Conservation (phyloP, 2,329 filamentous ascomycete species). For the Ceratocystis colombiana region DNA sequence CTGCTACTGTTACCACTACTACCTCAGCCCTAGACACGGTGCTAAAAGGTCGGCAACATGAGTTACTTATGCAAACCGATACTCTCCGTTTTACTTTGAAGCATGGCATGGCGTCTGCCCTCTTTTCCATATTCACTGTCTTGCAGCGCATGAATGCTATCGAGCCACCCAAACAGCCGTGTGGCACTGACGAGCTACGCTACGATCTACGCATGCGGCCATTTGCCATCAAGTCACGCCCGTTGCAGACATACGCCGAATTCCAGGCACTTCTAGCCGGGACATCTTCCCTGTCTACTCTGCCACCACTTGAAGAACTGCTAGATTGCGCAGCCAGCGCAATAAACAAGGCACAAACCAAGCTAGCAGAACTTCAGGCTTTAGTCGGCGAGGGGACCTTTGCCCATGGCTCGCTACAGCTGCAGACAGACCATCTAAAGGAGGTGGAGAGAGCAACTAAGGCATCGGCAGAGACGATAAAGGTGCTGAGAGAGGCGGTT, state of each 20-base stretch:
- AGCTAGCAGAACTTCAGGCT: not conserved
- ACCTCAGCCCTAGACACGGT: not conserved
- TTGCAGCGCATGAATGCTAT: conserved; percentile 51
- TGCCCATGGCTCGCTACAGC: conserved; percentile 15
- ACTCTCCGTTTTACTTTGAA: conserved; percentile 27
- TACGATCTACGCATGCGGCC: conserved; percentile 84
- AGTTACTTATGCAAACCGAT: conserved; percentile 21
- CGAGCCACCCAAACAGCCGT: conserved; percentile 46
- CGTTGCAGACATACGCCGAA: conserved; percentile 42
- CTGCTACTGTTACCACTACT: not conserved
- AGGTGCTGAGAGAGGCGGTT: conserved; percentile 41
- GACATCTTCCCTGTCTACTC: not conserved
- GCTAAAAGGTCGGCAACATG: conserved; percentile 5
- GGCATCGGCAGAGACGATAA: conserved; percentile 19
- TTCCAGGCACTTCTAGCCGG: conserved; percentile 37
- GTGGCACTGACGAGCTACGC: conserved; percentile 56
- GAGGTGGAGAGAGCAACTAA: not conserved
- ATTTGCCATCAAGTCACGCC: conserved; percentile 39
- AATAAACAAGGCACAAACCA: not conserved
- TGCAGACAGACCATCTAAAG: conserved; percentile 10
- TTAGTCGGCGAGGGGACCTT: not conserved
- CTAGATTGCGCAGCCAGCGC: not conserved
- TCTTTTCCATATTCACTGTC: conserved; percentile 55
- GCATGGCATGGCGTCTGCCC: conserved; percentile 42
- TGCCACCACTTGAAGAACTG: conserved; percentile 27